A percentile compares a stretch with the other conserved stretches of the same genome.
These are phyloP conservation scores for Lodderomyces orthopsilosis DNA, from an alignment of 1,139 yeast genomes.

Conservation along the genomic window DNA sequence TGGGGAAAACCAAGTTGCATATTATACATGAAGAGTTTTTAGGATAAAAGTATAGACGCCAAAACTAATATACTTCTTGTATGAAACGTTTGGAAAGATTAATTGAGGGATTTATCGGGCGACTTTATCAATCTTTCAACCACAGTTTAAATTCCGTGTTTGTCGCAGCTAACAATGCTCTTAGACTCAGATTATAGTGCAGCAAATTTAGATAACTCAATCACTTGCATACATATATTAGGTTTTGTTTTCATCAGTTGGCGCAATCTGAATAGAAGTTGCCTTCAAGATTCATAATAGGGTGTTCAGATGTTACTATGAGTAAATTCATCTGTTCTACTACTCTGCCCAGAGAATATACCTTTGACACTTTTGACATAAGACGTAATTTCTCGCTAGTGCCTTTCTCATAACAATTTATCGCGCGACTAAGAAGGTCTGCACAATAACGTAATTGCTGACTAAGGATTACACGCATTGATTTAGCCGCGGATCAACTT, in stretches of 20 bases:
- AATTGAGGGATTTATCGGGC: neutral
- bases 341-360: neutral
- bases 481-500: neutral
- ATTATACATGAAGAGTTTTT: neutral
- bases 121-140: constrained; percentile 2
- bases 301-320: too few relatives aligned
- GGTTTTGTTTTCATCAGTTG: too few relatives aligned
- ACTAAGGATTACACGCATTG: neutral
- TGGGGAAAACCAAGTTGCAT: neutral
- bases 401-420: neutral
- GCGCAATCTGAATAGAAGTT: too few relatives aligned
- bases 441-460: neutral
- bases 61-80: neutral
- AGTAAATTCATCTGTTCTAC: too few relatives aligned
- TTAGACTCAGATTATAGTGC: too few relatives aligned
- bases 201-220: too few relatives aligned
- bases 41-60: neutral
- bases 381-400: neutral
- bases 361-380: neutral
- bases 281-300: constrained; percentile 6
- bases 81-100: neutral
- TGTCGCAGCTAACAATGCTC: constrained; percentile 3
- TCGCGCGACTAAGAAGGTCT: neutral
- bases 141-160: constrained; percentile 11
- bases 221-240: too few relatives aligned